Conservation (phyloP, 108 stramenopile species). For the Nitzschia putrida region DNA sequence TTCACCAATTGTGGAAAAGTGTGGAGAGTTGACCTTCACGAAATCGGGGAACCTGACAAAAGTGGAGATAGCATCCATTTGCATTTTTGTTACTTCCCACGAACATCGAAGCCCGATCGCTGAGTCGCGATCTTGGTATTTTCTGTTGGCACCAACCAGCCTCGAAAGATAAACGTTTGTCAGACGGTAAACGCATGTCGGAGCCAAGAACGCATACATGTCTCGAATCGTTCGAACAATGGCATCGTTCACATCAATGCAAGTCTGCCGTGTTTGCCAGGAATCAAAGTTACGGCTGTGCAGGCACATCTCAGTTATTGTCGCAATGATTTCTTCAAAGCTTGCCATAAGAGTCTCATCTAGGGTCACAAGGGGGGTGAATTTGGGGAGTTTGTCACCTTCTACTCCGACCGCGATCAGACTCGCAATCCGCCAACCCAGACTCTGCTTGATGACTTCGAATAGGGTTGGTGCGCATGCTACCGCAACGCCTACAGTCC, state of each 20-base stretch:
- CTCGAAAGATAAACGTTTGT: slow-evolving; percentile 72
- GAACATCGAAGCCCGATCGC: slow-evolving; percentile 79
- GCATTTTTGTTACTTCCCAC: slow-evolving; percentile 79
- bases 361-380: slow-evolving; percentile 62
- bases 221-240: slow-evolving; percentile 80
- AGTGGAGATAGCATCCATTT: slow-evolving; percentile 81
- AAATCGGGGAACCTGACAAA: slow-evolving; percentile 83
- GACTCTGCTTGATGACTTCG: slow-evolving; percentile 84
- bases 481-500: slow-evolving; percentile 68
- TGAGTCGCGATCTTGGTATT: slow-evolving; percentile 79
- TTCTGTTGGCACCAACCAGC: slow-evolving; percentile 67
- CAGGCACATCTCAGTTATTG: slow-evolving; percentile 80
- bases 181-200: slow-evolving; percentile 66
- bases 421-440: slow-evolving; percentile 65
- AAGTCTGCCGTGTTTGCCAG: slow-evolving; percentile 76
- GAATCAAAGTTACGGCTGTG: slow-evolving; percentile 86
- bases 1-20: slow-evolving; percentile 66
- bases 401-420: slow-evolving; percentile 40
- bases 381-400: slow-evolving; percentile 2
- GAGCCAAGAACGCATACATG: slow-evolving; percentile 75
- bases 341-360: slow-evolving; percentile 61
- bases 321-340: slow-evolving; percentile 64
- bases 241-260: slow-evolving; percentile 88
- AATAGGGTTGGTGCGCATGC: slow-evolving; percentile 86
- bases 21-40: slow-evolving; percentile 66